Conservation (phyloP, 2,329 filamentous ascomycete species). For the Aspergillus eucalypticola region DNA sequence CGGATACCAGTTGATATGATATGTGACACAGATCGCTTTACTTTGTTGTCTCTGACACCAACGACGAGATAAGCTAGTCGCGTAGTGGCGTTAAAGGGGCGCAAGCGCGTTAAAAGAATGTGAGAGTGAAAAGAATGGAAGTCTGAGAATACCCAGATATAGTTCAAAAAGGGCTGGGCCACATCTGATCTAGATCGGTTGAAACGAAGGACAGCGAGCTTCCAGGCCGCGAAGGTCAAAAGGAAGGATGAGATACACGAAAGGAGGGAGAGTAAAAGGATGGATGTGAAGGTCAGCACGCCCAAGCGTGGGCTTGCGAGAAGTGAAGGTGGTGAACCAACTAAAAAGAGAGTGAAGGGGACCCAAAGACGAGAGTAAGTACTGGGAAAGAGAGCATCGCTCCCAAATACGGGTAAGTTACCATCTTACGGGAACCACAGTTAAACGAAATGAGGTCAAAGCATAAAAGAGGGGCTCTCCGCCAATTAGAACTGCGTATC, state of each 20-base stretch:
- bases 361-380: constrained; percentile 8
- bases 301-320: background rate
- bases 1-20: background rate
- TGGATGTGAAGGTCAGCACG: background rate
- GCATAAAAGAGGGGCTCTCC: constrained; percentile 9
- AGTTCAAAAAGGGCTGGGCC: constrained; percentile 15
- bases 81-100: constrained; percentile 14
- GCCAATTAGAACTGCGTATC: constrained; percentile 16
- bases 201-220: constrained; percentile 41
- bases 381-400: background rate
- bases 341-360: constrained; percentile 6
- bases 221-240: constrained; percentile 29
- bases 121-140: constrained; percentile 23
- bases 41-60: background rate
- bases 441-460: constrained; percentile 26
- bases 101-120: constrained; percentile 27
- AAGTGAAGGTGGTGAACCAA: background rate
- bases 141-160: constrained; percentile 13
- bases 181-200: constrained; percentile 26
- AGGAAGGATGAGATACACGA: constrained; percentile 13
- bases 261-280: background rate
- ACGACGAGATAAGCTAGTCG: constrained; percentile 5
- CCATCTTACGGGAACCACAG: constrained; percentile 7
- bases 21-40: background rate
- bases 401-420: constrained; percentile 18